A percentile compares a stretch with the other conserved stretches of the same genome.
Evolutionary conservation across 768 basidiomycete species (phyloP).

Genomic region (Termitomyces sp.): DNA sequence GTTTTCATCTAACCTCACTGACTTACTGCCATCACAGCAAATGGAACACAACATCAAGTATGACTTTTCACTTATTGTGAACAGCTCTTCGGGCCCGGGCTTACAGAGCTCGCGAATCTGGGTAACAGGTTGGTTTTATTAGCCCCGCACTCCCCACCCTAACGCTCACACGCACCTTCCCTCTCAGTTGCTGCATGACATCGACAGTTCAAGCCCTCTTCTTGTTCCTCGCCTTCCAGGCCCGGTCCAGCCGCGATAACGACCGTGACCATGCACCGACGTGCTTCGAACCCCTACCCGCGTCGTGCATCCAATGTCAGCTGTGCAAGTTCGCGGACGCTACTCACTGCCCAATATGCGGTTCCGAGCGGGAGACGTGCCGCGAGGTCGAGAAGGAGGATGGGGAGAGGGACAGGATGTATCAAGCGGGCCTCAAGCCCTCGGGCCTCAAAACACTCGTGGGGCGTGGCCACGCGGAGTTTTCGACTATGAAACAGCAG

Average conservation of each 20-base stretch:
- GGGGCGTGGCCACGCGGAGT: conserved; percentile 91
- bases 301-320: conserved; percentile 91
- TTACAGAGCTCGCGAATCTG: conserved; percentile 88
- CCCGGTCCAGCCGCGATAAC: conserved; percentile 54
- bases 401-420: conserved; percentile 33
- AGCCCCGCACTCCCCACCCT: background rate
- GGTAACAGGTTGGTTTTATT: conserved; percentile 62
- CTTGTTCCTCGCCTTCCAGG: conserved; percentile 70
- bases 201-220: conserved; percentile 87
- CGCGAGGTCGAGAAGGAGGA: conserved; percentile 26
- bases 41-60: conserved; percentile 74
- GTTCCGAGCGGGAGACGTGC: conserved; percentile 43
- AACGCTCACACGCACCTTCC: conserved; percentile 58
- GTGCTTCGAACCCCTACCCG: conserved; percentile 68
- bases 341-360: conserved; percentile 89
- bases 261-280: conserved; percentile 42
- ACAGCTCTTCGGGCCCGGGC: conserved; percentile 82
- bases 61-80: conserved; percentile 61
- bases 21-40: conserved; percentile 47
- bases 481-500: conserved; percentile 86
- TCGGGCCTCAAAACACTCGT: conserved; percentile 83
- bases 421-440: conserved; percentile 84
- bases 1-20: background rate
- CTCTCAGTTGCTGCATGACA: conserved; percentile 89
- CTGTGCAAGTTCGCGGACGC: conserved; percentile 84